Evolutionary conservation across 225 moss, liverwort and hornwort species (phyloP), one percentile per base, ranked within the genome.

Genomic region (Physcomitrium patens): DNA sequence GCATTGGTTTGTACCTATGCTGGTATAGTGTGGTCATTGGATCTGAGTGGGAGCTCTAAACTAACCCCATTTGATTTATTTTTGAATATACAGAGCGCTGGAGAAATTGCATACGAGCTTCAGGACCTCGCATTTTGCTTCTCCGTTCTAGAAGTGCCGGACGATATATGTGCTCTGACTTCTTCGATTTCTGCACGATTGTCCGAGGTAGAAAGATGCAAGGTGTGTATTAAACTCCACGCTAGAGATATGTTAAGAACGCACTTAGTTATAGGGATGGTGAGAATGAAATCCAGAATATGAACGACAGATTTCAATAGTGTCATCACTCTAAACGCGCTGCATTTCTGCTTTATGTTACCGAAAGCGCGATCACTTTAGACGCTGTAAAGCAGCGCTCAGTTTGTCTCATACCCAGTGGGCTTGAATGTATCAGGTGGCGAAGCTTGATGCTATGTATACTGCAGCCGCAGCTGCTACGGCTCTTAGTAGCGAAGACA

Each of bases 371-470:
- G 9, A 48, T 8, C 23, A 49, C 26, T 63, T 48, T 0, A 8
- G 44, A 81, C 24, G 28, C 31, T 43, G 13, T 22, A 7, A 58
- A 63, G 37, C 14, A 72, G 12, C 28, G 9, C 50, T 24, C 18
- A 16, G 60, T 45, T 48, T 18, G 10, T 75, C 51, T 65, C 50
- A 82, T 60, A 41, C 1, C 15, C 18, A 5, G 9, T 45, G 67
- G 51, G 12, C 56, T 9, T 67, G 10, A 27, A 19, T 55, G 48
- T 77, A 9, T 62, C 80, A 96, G 96, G 91, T 96, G 70, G 81
- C 85, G 50, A 96, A 94, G 80, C 79, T 96, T 77, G 96, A 96
- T 84, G 85, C 86, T 31, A 91, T 96, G 96, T 96, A 92, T 64
- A 67, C 46, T 65, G 86, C 89, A 19, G 81, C 91, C 63, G 79